Base-by-base conservation (phyloP, 306 rosid species). In the Calophaca sinica region DNA sequence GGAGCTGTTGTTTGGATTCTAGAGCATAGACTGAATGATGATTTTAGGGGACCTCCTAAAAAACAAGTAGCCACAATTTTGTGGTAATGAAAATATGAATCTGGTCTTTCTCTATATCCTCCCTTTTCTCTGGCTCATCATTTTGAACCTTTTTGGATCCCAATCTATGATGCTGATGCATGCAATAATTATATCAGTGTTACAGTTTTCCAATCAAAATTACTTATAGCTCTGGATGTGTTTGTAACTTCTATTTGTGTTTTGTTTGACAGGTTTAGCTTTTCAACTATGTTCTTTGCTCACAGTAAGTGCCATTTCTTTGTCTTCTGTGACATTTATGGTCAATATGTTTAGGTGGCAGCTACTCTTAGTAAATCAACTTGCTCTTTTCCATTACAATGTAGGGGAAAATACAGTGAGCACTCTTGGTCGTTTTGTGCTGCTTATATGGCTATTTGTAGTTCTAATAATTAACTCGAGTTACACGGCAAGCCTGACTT, bases 401-500 rank as follows among this genome's bases (percentile, higher is more conserved):
- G 84, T 58, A 96, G 99, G 88, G 88, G 93, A 96, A 77, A 92
- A 89, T 67, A 96, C 96, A 41, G 84, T 96, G 70, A 92, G 99
- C 94, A 85, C 91, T 44, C 93, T 96, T 2, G 99, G 99, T 62
- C 96, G 99, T 66, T 32, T 89, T n/a, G 97, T 96, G 64, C 86
- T 96, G 52, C 81, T 96, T 28, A 83, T 92, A 82, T 96, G 99
- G 99, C 74, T 96, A 73, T 96, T 92, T 78, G 96, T 96, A 11
- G 93, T 96, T 80, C 96, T 96, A 2, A 92, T 96, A 74, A 89
- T 96, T 74, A 92, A 85, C 76, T 96, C 99, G 6, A 96, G 98
- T 87, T 96, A 96, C 84, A 92, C 98, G 1, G 99, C 99, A 52
- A 96, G 96, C 79, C 62, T 96, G 90, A 96, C 98, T 75, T 96